Evolutionary conservation across 306 rosid species (phyloP).

Genomic region (Ochetophila trinervis): DNA sequence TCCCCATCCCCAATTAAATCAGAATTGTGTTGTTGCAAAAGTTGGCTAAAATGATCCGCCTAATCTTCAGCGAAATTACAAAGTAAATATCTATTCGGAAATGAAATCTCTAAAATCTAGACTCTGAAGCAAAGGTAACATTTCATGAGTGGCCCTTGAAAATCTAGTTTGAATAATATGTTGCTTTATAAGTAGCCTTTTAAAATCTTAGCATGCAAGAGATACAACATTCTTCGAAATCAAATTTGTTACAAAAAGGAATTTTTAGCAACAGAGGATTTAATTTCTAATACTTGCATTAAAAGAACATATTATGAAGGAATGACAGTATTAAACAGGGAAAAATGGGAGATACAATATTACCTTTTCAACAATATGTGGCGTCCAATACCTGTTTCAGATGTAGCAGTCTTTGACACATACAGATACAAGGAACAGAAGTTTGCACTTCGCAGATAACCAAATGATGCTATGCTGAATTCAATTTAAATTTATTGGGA

Average conservation of each 20-base stretch:
- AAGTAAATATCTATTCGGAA: neutral
- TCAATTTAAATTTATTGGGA: slow-evolving; percentile 2
- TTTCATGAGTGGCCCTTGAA: neutral
- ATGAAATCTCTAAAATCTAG: slow-evolving; percentile 18
- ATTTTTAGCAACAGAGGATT: slow-evolving; percentile 10
- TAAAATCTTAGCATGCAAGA: neutral
- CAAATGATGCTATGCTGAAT: neutral
- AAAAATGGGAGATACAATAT: slow-evolving; percentile 20
- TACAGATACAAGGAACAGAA: slow-evolving; percentile 24
- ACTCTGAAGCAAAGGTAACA: neutral
- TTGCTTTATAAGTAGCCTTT: neutral
- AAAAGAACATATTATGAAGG: slow-evolving; percentile 15
- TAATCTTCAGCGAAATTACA: slow-evolving; percentile 18
- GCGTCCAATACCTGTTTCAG: slow-evolving; percentile 22
- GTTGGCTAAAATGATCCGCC: neutral
- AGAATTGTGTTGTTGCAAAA: slow-evolving; percentile 1
- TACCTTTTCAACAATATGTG: slow-evolving; percentile 46
- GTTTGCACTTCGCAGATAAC: slow-evolving; percentile 27
- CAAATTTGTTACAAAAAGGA: slow-evolving; percentile 13
- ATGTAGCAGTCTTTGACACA: slow-evolving; percentile 7
- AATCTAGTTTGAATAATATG: slow-evolving; percentile 2
- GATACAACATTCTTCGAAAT: neutral
- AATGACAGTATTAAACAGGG: slow-evolving; percentile 7
- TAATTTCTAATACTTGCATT: slow-evolving; percentile 11
- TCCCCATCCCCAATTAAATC: slow-evolving; percentile 29